Conservation (phyloP, 1,284 basidiomycete species). For the Boletus smithii region DNA sequence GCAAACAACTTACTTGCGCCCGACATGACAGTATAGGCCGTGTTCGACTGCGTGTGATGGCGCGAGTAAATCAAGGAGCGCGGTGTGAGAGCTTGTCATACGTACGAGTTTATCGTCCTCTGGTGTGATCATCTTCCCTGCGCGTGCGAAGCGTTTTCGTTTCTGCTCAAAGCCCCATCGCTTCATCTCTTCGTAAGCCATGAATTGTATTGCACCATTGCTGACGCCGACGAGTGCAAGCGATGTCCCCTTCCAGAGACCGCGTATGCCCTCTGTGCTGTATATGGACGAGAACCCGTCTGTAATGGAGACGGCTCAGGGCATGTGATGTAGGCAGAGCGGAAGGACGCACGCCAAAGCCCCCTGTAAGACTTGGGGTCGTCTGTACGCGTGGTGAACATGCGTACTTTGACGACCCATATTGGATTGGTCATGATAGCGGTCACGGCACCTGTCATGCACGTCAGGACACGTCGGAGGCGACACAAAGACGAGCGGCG, state of each 20-base stretch:
- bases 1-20: slow-evolving; percentile 88
- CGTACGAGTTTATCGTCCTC: slow-evolving; percentile 83
- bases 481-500: slow-evolving; percentile 39
- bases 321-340: not conserved
- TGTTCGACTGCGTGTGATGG: slow-evolving; percentile 67
- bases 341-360: slow-evolving; percentile 63
- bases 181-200: slow-evolving; percentile 96
- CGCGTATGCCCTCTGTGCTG: slow-evolving; percentile 71
- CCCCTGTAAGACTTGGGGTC: slow-evolving; percentile 74
- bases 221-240: slow-evolving; percentile 92
- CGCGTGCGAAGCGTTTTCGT: slow-evolving; percentile 51
- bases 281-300: slow-evolving; percentile 77
- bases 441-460: slow-evolving; percentile 76
- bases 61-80: not conserved
- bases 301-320: slow-evolving; percentile 33
- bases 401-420: slow-evolving; percentile 97
- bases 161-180: slow-evolving; percentile 81
- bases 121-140: slow-evolving; percentile 63
- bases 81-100: slow-evolving; percentile 10
- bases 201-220: slow-evolving; percentile 96
- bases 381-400: slow-evolving; percentile 81
- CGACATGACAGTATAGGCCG: slow-evolving; percentile 90
- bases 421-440: slow-evolving; percentile 96
- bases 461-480: slow-evolving; percentile 12
- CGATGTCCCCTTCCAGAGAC: slow-evolving; percentile 85